phyloP scores from a whole-genome alignment of 2,329 filamentous ascomycete species.

The Pseudopithomyces maydicus region DNA sequence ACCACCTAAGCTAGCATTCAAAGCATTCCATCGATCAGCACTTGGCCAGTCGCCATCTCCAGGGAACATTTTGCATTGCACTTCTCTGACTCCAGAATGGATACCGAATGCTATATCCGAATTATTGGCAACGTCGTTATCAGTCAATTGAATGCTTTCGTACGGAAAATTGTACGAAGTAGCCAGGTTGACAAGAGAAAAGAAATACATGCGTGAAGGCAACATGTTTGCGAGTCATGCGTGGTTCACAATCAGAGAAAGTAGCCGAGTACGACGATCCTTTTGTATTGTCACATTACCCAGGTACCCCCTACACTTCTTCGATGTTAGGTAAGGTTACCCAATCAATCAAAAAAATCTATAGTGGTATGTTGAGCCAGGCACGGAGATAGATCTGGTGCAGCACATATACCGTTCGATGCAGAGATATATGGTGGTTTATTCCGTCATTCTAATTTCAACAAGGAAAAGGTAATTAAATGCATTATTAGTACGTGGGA shows the following conservation, averaged over 20 bases:
- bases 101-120: conserved; percentile 29
- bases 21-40: conserved; percentile 22
- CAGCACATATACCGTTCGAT: neutral
- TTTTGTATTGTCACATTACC: neutral
- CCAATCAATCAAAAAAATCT: neutral
- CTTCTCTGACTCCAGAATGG: conserved; percentile 4
- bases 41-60: conserved; percentile 32
- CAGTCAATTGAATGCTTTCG: conserved; percentile 25
- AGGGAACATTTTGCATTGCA: conserved; percentile 30
- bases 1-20: conserved; percentile 29
- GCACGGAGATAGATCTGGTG: neutral
- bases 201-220: neutral
- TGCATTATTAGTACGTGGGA: neutral
- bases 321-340: neutral
- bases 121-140: conserved; percentile 25
- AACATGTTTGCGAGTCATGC: conserved; percentile 9
- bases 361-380: neutral
- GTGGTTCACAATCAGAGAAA: too few relatives aligned
- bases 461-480: neutral
- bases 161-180: conserved; percentile 29
- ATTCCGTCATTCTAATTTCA: neutral
- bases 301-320: neutral
- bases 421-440: neutral
- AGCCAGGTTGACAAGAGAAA: neutral
- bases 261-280: neutral